phyloP scores from a whole-genome alignment of 2,329 filamentous ascomycete genomes.

The Ascochyta lentis region DNA sequence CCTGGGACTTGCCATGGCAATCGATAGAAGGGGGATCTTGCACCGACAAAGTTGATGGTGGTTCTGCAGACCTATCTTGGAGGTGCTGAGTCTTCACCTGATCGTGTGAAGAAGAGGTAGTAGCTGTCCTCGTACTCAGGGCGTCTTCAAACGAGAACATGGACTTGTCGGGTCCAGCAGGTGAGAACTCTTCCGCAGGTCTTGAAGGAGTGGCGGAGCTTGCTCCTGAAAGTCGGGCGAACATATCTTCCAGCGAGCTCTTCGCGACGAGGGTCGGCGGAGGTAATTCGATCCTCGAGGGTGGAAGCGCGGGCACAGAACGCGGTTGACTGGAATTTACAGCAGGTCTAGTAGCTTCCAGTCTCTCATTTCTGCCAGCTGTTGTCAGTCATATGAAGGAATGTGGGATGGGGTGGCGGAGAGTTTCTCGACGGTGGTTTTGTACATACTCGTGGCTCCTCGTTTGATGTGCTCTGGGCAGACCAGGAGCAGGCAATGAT shows the following conservation, averaged over 20 bases:
- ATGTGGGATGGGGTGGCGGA: not conserved
- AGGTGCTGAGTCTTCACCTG: too few species aligned
- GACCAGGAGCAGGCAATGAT: constrained; percentile 1
- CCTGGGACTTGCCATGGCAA: not conserved
- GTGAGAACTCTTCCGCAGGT: not conserved
- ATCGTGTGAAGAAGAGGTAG: not conserved
- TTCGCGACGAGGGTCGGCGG: not conserved
- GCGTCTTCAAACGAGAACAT: constrained; percentile 14
- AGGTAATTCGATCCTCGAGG: constrained; percentile 8
- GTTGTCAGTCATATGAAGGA: constrained; percentile 7
- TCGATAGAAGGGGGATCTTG: too few species aligned
- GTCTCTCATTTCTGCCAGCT: not conserved
- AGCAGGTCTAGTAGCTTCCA: not conserved
- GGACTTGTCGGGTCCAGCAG: constrained; percentile 1
- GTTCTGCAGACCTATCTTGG: not conserved
- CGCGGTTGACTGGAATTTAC: not conserved
- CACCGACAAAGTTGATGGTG: not conserved
- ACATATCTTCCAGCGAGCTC: constrained; percentile 26
- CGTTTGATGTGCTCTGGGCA: constrained; percentile 16
- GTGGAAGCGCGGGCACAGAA: not conserved
- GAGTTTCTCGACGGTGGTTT: too few species aligned
- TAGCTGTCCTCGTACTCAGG: not conserved
- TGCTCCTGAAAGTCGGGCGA: constrained; percentile 24
- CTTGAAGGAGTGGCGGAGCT: not conserved
- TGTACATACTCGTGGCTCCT: constrained; percentile 23